Evolutionary conservation across 1,284 basidiomycete species (phyloP), one percentile per base, ranked within the genome.

Genomic region (Tilletiopsis washingtonensis): DNA sequence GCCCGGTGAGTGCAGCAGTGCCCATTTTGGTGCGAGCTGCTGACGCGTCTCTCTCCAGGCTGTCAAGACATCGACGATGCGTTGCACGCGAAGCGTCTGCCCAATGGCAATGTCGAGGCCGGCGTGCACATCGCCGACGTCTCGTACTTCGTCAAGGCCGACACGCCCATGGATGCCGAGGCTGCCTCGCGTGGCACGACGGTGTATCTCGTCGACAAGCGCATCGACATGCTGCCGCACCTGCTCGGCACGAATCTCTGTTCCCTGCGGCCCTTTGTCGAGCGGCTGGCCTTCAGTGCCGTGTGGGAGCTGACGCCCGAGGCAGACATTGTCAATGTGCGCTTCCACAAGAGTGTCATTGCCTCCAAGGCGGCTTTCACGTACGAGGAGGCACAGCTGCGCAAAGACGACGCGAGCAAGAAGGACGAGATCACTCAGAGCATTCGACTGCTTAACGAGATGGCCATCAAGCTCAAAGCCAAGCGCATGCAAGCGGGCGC

Each of bases 41-140:
- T 34, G 9, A n/a, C 29, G n/a, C n/a, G 29, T 34, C 9, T 34
- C 29, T 34, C 9, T n/a, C n/a, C 29, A 34, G 29, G 84, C 34
- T 98, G 94, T 75, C 90, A 96, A 71, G 94, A 99, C 76, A 99
- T 99, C 39, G 94, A 99, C 71, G 94, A 99, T 74, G 94, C 94
- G 0, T 77, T 99, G n/a, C 94, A 99, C 74, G 94, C 94, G 7
- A 81, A 85, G 47, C 78, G 75, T 42, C 77, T 99, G 24, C 83
- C 89, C 0, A 96, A 94, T 67, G 93, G 93, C 2, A 91, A 94
- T 74, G 88, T 97, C 56, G 88, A 99, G 73, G 91, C 91, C 25
- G 94, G 94, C 45, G 94, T 99, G 59, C 93, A 99, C 74, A 99
- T 98, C 59, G 94, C 94, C 53, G 93, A 99, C 69, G 94, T 99